Evolutionary conservation across 495 filamentous ascomycete genomes (phyloP), one percentile per base, ranked within the genome.

Genomic region (Penicillium pulvis): DNA sequence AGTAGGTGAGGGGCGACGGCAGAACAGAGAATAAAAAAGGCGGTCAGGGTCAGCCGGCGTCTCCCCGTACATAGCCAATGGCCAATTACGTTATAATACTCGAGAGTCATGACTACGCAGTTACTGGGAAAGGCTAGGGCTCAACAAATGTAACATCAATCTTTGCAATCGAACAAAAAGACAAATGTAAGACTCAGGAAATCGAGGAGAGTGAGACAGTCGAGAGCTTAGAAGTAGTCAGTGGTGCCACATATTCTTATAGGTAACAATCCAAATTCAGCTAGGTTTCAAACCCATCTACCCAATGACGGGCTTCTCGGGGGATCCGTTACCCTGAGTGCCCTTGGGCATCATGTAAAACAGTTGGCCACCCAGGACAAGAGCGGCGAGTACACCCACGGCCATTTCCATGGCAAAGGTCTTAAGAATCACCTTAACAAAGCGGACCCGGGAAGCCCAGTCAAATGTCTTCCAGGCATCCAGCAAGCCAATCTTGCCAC

Each of bases 381-480:
- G 30, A 16, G 72, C 56, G 48, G 84, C 67, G 19, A 86, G 44
- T 7, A 80, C 55, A 4, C 66, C 53, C 48, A 85, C 61, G 3
- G 78, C 71, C 36, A 81, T 11, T 49, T 83, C 70, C 20, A 87
- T 77, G 9, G 76, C 77, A 23, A 84, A 54, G 45, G 87, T 77
- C 83, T 93, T 93, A 66, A 72, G 73, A 47, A 89, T 84, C 11
- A 92, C 78, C 77, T 86, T 86, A 59, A 85, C 68, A 56, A 92
- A 80, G 19, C 90, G 79, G 24, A 84, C 71, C 61, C 88, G 85
- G 51, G 86, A 85, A 54, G 81, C 73, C 62, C 83, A 79, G 63
- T 85, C 80, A 65, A 95, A 89, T 26, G 82, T 88, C 48, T 73
- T 79, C 85, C 90, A 87, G 0, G 90, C 90, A 61, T 91, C 88